These are phyloP conservation scores for Cubamyces lactineus DNA, from an alignment of 768 basidiomycete genomes.

Conservation along the genomic window DNA sequence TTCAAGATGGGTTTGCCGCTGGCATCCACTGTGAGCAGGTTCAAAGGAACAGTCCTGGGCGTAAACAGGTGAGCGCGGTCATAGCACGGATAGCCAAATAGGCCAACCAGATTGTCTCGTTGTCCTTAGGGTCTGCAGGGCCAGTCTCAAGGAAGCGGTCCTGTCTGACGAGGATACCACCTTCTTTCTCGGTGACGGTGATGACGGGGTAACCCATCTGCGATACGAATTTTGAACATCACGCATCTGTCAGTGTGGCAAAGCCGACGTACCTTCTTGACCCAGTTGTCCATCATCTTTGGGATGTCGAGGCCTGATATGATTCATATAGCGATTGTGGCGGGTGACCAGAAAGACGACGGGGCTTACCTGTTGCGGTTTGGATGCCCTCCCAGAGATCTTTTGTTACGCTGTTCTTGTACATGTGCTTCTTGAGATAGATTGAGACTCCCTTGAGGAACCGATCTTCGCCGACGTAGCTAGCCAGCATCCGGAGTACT, in stretches of 20 bases:
- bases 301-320: slow-evolving; percentile 66
- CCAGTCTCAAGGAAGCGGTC: slow-evolving; percentile 93
- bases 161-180: slow-evolving; percentile 80
- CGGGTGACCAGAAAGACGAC: too few species aligned
- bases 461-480: slow-evolving; percentile 84
- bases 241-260: not conserved
- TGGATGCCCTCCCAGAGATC: slow-evolving; percentile 90
- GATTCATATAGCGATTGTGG: not conserved
- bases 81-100: not conserved
- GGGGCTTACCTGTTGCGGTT: slow-evolving; percentile 59
- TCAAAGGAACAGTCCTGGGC: slow-evolving; percentile 81
- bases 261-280: slow-evolving; percentile 58
- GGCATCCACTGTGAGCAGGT: slow-evolving; percentile 63
- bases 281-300: slow-evolving; percentile 90
- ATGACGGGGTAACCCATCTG: slow-evolving; percentile 88
- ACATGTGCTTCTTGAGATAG: slow-evolving; percentile 89
- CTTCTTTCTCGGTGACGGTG: slow-evolving; percentile 75
- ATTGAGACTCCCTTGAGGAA: slow-evolving; percentile 89
- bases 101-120: slow-evolving; percentile 81
- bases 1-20: slow-evolving; percentile 63
- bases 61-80: not conserved
- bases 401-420: slow-evolving; percentile 79
- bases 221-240: not conserved
- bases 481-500: slow-evolving; percentile 94
- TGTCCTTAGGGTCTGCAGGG: slow-evolving; percentile 75